A percentile compares a stretch with the other conserved stretches of the same genome.
Conservation (phyloP, 108 stramenopile genomes). For the Mediolabrus comicus region DNA sequence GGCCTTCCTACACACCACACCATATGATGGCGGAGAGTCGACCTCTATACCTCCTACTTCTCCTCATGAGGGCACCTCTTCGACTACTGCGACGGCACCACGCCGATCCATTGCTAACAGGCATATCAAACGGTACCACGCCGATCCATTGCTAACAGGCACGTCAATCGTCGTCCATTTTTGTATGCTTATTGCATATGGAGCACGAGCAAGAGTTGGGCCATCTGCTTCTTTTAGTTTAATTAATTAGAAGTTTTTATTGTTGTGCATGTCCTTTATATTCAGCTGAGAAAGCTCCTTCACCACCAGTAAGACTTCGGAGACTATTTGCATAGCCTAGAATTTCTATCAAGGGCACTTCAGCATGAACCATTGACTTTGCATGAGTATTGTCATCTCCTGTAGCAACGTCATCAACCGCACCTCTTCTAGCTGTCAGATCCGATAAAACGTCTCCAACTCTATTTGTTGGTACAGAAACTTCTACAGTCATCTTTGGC, state of each 20-base stretch:
- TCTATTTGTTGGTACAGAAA: conserved; percentile 70
- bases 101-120: too few relatives aligned
- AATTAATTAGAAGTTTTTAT: neutral
- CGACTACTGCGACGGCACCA: too few relatives aligned
- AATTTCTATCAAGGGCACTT: conserved; percentile 85
- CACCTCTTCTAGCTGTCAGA: conserved; percentile 77
- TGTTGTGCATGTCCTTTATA: conserved; percentile 67
- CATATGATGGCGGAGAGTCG: too few relatives aligned
- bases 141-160: too few relatives aligned
- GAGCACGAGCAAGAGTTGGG: too few relatives aligned
- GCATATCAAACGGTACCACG: too few relatives aligned
- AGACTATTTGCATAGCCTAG: conserved; percentile 85
- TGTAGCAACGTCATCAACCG: conserved; percentile 79
- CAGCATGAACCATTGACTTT: conserved; percentile 76
- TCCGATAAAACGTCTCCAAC: conserved; percentile 88
- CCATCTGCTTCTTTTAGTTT: too few relatives aligned
- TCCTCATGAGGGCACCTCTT: too few relatives aligned
- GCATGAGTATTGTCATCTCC: conserved; percentile 21
- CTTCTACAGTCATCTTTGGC: conserved; percentile 83
- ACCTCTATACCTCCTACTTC: too few relatives aligned
- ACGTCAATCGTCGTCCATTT: too few relatives aligned
- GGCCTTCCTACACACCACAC: too few relatives aligned
- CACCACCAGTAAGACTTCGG: conserved; percentile 81
- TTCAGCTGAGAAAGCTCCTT: conserved; percentile 84
- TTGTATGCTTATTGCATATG: too few relatives aligned